A percentile compares a stretch with the other conserved stretches of the same genome.
Conservation (phyloP, 768 basidiomycete species). For the Calocybe indica region DNA sequence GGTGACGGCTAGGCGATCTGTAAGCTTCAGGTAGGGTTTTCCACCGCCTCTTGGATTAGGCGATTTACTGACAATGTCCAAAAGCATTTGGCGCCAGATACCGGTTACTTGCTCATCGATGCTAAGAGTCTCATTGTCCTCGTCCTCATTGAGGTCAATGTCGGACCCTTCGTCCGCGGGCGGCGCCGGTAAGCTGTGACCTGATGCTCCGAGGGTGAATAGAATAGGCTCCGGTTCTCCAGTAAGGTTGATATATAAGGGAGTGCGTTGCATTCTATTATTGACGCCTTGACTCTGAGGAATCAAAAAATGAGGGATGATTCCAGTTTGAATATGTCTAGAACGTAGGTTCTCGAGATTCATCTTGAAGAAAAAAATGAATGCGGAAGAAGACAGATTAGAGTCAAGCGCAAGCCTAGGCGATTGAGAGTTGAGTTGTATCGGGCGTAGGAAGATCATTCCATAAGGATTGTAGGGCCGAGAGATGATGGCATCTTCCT, state of each 20-base stretch:
- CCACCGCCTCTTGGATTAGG: slow-evolving; percentile 8
- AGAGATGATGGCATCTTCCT: not conserved
- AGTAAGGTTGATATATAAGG: not conserved
- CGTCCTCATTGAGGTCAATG: no score
- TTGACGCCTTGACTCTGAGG: not conserved
- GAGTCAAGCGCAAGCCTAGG: slow-evolving; percentile 1
- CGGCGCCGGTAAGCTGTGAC: no score
- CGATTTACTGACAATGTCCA: slow-evolving; percentile 13
- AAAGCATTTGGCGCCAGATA: slow-evolving; percentile 18
- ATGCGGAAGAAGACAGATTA: not conserved
- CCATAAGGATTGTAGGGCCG: slow-evolving; percentile 5
- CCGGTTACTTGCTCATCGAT: slow-evolving; percentile 9
- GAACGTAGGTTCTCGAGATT: not conserved
- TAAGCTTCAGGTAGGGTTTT: slow-evolving; percentile 8
- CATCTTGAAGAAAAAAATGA: not conserved
- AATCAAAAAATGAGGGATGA: not conserved
- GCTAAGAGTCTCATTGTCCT: not conserved
- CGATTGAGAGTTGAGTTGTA: not conserved
- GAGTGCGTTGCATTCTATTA: not conserved
- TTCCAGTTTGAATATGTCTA: not conserved
- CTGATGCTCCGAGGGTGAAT: not conserved
- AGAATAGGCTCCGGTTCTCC: not conserved
- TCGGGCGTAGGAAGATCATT: slow-evolving; percentile 7
- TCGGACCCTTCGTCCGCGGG: no score
- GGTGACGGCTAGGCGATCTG: slow-evolving; percentile 1